Percentiles rank a stretch among this genome's conserved stretches.
phyloP scores from a whole-genome alignment of 352 stramenopile species.

The Phytopythium montanum region DNA sequence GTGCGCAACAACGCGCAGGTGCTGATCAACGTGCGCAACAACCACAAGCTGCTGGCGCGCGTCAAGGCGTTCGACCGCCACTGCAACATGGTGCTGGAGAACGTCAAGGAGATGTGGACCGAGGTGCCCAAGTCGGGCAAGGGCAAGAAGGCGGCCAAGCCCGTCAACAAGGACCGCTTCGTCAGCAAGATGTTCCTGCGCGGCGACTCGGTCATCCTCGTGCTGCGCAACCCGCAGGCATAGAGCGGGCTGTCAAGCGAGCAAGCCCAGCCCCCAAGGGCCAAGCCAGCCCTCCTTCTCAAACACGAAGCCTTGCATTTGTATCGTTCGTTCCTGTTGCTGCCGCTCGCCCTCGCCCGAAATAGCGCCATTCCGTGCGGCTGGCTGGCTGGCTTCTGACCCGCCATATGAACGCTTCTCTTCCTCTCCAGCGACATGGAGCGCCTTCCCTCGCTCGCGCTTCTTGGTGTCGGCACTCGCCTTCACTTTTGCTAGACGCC shows the following conservation, averaged over 20 bases:
- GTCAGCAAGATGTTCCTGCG: conserved; percentile 99
- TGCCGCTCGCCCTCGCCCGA: no score
- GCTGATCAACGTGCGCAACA: conserved; percentile 99
- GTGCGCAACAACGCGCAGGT: conserved; percentile 98
- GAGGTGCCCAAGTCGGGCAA: conserved; percentile 97
- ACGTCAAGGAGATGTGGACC: conserved; percentile 99
- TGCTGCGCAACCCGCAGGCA: conserved; percentile 95
- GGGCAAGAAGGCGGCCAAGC: conserved; percentile 93
- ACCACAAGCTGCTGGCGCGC: conserved; percentile 98
- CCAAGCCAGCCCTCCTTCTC: no score
- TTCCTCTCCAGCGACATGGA: no score
- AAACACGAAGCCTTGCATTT: no score
- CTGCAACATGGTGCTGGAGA: conserved; percentile 99
- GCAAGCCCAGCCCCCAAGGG: no score
- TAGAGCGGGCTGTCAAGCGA: conserved; percentile 19
- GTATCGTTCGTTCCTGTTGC: no score
- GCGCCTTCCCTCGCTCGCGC: no score
- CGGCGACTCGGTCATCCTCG: conserved; percentile 99
- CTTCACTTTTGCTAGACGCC: no score
- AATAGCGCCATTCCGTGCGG: no score
- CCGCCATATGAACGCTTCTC: no score
- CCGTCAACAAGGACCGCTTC: conserved; percentile 98
- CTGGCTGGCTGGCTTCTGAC: no score
- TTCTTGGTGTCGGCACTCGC: background rate
- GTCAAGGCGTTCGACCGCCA: conserved; percentile 99